phyloP scores from a whole-genome alignment of 2,329 filamentous ascomycete genomes.

The Hymenoscyphus repandus region DNA sequence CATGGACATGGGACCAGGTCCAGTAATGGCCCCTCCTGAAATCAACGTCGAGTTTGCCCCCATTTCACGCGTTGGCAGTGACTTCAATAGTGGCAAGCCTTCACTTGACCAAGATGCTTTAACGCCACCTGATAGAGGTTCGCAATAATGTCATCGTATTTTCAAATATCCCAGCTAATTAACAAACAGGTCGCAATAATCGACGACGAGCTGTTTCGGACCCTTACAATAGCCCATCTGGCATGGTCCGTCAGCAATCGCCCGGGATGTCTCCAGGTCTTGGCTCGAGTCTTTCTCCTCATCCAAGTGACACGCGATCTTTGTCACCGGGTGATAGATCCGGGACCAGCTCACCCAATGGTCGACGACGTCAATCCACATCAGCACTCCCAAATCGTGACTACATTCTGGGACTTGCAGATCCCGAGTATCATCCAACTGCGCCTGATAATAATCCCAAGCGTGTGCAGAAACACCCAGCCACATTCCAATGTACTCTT shows the following conservation, averaged over 20 bases:
- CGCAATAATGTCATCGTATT: constrained; percentile 18
- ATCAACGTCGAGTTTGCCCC: constrained; percentile 94
- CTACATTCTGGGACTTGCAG: constrained; percentile 85
- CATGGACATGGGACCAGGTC: constrained; percentile 60
- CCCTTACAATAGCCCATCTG: constrained; percentile 25
- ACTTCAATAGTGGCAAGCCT: constrained; percentile 60
- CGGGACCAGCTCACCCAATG: constrained; percentile 39
- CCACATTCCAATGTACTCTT: constrained; percentile 89
- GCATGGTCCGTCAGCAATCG: constrained; percentile 45
- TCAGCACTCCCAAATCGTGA: constrained; percentile 55
- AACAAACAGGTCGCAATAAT: constrained; percentile 22
- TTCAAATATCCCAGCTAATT: constrained; percentile 13
- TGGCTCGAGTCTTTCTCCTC: constrained; percentile 42
- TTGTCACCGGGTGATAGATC: constrained; percentile 55
- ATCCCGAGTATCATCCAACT: constrained; percentile 74
- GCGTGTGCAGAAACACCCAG: constrained; percentile 94
- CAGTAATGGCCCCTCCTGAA: constrained; percentile 82
- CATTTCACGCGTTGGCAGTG: constrained; percentile 55
- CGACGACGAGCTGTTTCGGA: constrained; percentile 33
- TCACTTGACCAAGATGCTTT: constrained; percentile 69
- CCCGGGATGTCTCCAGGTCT: constrained; percentile 49
- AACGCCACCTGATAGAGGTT: constrained; percentile 72
- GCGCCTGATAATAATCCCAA: constrained; percentile 58
- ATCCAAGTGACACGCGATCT: constrained; percentile 43
- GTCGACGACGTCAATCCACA: constrained; percentile 54